phyloP scores from a whole-genome alignment of 768 basidiomycete genomes.

The Leccinum subtestaceum region DNA sequence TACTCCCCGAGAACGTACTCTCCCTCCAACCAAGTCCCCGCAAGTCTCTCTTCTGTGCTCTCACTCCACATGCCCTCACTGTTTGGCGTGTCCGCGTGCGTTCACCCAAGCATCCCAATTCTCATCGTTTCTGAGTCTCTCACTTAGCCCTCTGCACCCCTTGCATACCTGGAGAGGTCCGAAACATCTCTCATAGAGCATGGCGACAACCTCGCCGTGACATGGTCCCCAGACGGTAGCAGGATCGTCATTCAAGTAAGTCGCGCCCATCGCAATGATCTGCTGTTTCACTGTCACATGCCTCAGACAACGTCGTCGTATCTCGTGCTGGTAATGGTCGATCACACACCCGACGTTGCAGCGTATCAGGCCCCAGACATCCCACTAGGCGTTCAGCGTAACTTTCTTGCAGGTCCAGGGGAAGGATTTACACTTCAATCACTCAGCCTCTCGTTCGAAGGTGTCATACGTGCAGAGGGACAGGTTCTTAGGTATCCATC shows the following conservation, averaged over 20 bases:
- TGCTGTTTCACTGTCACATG: neutral
- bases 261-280: conserved; percentile 3
- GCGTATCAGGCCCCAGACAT: conserved; percentile 56
- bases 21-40: conserved; percentile 62
- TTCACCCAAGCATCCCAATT: conserved; percentile 11
- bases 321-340: conserved; percentile 70
- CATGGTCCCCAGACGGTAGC: conserved; percentile 83
- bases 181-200: conserved; percentile 75
- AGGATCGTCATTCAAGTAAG: conserved; percentile 78
- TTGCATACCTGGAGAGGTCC: conserved; percentile 75
- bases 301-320: conserved; percentile 75
- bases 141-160: conserved; percentile 62
- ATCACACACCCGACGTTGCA: conserved; percentile 50
- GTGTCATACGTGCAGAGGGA: conserved; percentile 78
- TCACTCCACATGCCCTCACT: conserved; percentile 68
- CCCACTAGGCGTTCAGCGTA: conserved; percentile 50
- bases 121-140: neutral
- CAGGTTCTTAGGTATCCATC: conserved; percentile 57
- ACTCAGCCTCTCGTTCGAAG: conserved; percentile 71
- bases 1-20: conserved; percentile 56
- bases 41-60: conserved; percentile 73
- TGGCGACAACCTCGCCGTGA: conserved; percentile 70
- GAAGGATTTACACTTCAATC: conserved; percentile 70
- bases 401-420: conserved; percentile 77
- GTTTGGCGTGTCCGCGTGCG: conserved; percentile 82